These are phyloP conservation scores for Ammopiptanthus mongolicus DNA, from an alignment of 306 rosid genomes.

Conservation along the genomic window DNA sequence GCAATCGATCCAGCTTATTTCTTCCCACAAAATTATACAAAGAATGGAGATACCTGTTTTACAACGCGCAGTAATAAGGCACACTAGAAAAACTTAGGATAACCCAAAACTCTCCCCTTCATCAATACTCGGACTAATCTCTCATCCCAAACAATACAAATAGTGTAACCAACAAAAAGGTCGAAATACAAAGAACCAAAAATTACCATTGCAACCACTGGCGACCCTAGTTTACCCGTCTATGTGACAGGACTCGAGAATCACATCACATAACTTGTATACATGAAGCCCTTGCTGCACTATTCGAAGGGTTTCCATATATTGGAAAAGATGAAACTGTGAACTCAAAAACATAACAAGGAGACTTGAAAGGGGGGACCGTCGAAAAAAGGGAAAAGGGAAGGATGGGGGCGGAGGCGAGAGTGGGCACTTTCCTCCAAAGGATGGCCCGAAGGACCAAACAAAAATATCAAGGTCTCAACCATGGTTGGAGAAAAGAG, in stretches of 20 bases:
- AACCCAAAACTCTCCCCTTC: conserved; percentile 25
- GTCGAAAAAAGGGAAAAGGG: not conserved
- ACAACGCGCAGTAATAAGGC: conserved; percentile 33
- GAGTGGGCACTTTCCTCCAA: conserved; percentile 6
- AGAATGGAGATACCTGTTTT: conserved; percentile 31
- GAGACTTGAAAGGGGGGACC: conserved; percentile 9
- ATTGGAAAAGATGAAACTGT: conserved; percentile 18
- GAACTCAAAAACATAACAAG: conserved; percentile 23
- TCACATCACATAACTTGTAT: no score
- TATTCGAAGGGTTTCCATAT: conserved; percentile 21
- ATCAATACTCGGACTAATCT: conserved; percentile 16
- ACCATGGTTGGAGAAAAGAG: not conserved
- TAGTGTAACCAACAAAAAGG: not conserved
- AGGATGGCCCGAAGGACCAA: conserved; percentile 5
- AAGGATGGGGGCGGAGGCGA: not conserved
- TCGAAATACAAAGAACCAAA: conserved; percentile 14
- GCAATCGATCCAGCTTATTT: not conserved
- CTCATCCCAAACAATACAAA: conserved; percentile 7
- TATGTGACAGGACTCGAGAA: conserved; percentile 8
- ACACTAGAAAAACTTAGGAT: conserved; percentile 33
- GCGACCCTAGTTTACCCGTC: conserved; percentile 28
- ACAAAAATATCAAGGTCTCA: not conserved
- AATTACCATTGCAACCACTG: conserved; percentile 29
- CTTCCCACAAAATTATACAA: conserved; percentile 24
- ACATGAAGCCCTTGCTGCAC: conserved; percentile 24